Evolutionary conservation across 2,329 filamentous ascomycete genomes (phyloP), one percentile per base, ranked within the genome.

Genomic region (Xylariaceae sp.): DNA sequence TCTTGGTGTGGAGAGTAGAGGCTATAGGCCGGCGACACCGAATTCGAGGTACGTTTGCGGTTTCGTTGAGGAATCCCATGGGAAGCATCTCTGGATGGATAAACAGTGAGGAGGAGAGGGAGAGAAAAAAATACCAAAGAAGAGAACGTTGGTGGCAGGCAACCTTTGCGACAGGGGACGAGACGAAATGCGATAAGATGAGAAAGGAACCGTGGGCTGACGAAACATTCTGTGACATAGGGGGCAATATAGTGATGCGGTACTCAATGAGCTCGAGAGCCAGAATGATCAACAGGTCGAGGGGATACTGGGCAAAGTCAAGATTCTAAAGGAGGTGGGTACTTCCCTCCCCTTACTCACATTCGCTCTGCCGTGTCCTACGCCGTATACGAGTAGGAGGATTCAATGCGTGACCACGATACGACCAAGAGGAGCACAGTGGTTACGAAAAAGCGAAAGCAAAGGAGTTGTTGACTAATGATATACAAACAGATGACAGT

Each of bases 231-330:
- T 45, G 37, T 31, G 47, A 17, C 12, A 64, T 65, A 91, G 89
- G 71, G 94, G 94, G 12, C 93, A 97, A 74, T 98, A 98, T 74
- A 94, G 89, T 71, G 89, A 96, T 69, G 90, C 93, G 17, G 92
- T 96, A 44, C 83, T 99, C 50, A 92, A 91, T 72, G 92, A 96
- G 77, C 83, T 99, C 59, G 95, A 99, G 79, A 94, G 90, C 70
- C 95, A 99, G 78, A 98, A 98, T 72, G 93, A 97, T 67, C 82
- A 86, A 56, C 89, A 97, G 68, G 88, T 97, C 9, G 89, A 92
- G 60, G 92, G 92, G n/a, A 93, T 97, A 70, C 83, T 91, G 65
- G 90, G 90, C 65, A 97, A 96, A 76, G 94, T 98, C 59, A 87
- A 84, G 78, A 86, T 92, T 79, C 73, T 98, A 67, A 98, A 97